Conservation (phyloP, 2,329 filamentous ascomycete species). For the Elsinoe necatrix region DNA sequence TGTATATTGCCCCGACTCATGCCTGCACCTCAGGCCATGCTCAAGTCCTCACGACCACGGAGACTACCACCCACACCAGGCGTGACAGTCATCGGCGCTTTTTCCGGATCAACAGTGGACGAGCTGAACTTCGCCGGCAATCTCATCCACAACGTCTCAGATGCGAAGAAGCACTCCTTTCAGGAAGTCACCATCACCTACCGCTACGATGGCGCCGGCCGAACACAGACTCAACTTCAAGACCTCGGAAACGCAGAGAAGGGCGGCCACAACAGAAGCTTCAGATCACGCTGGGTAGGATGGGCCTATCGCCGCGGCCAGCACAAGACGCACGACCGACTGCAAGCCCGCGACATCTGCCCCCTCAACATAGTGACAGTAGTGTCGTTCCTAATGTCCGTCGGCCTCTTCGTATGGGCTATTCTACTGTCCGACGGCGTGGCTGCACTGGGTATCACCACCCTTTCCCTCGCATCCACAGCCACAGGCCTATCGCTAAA, state of each 20-base stretch:
- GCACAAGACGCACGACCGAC: background rate
- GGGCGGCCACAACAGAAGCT: background rate
- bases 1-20: slow-evolving; percentile 10
- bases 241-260: background rate
- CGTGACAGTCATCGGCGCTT: slow-evolving; percentile 4
- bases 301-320: background rate
- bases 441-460: slow-evolving; percentile 1
- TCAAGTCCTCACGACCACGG: background rate
- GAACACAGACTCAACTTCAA: slow-evolving; percentile 1
- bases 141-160: slow-evolving; percentile 5
- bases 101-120: slow-evolving; percentile 3
- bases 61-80: slow-evolving; percentile 11
- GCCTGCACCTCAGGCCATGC: slow-evolving; percentile 5
- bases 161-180: slow-evolving; percentile 9
- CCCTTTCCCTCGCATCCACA: slow-evolving; percentile 6
- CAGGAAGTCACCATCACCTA: slow-evolving; percentile 7
- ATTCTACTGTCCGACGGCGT: background rate
- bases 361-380: slow-evolving; percentile 6
- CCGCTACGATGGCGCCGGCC: slow-evolving; percentile 1
- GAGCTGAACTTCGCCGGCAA: slow-evolving; percentile 10
- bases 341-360: slow-evolving; percentile 3
- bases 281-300: background rate
- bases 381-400: background rate
- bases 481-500: slow-evolving; percentile 2
- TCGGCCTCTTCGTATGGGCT: slow-evolving; percentile 3